Evolutionary conservation across 176 grass and related monocot genomes (phyloP), one percentile per base, ranked within the genome.

Genomic region (Aegilops speltoides): DNA sequence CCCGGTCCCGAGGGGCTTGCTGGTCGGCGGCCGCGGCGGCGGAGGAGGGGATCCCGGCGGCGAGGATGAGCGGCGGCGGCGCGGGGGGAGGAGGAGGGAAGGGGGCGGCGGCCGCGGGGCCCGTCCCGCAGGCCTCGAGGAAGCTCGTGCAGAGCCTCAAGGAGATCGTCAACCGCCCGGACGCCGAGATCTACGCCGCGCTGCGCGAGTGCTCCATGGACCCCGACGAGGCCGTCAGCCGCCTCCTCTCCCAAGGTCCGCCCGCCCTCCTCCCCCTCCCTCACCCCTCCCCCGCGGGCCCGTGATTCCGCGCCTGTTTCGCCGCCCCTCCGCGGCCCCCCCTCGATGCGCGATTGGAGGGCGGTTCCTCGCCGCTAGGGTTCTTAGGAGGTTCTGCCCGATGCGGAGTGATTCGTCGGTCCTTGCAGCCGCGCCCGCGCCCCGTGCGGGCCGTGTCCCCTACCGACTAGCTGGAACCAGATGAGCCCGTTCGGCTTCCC

Each of bases 141-240:
- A 92, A 87, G 89, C 77, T 99, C 41, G 97, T 99, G 66, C 97
- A 99, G 90, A 91, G 92, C 83, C 86, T 99, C 64, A 99, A 94
- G 92, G 97, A 99, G 94, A 99, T 99, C 91, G 97, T 99, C 61
- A 99, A 90, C 94, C 89, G 92, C 73, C 87, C 94, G 7, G 97
- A 97, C 2, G 52, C 89, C 85, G 97, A 97, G 97, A 99, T 99
- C 97, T 99, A 99, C 82, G 85, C 92, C 23, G 90, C 89, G 87
- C 93, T 99, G 48, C 91, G 93, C 50, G 97, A 99, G 77, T 99
- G 97, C 92, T 87, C 90, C 86, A 99, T 99, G 97, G 90, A 99
- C 94, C 90, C 97, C 78, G 89, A 99, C 89, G 92, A 95, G 80
- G 85, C 97, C 65, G 92, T 97, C 85, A 91, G 95, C 74, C 92